phyloP scores from a whole-genome alignment of 805 yeast genomes.

The Kodamaea neixiangensis region DNA sequence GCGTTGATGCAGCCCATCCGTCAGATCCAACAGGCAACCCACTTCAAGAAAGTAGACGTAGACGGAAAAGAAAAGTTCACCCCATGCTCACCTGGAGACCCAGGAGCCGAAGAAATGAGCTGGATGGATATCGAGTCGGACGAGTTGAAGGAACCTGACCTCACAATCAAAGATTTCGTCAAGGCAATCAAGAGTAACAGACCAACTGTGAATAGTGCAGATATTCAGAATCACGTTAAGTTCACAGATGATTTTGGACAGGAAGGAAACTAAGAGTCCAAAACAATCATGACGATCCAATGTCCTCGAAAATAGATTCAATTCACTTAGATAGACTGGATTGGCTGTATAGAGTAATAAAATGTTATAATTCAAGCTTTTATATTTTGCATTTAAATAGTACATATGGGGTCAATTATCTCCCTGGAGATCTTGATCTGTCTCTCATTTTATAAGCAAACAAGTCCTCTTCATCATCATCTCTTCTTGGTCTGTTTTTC shows the following conservation, averaged over 20 bases:
- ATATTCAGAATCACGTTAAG: slow-evolving; percentile 76
- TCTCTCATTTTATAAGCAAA: slow-evolving; percentile 23
- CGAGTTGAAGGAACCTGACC: slow-evolving; percentile 85
- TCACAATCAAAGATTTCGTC: slow-evolving; percentile 88
- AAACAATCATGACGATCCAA: neutral
- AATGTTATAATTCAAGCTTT: no score
- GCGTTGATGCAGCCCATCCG: slow-evolving; percentile 98
- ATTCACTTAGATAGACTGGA: neutral
- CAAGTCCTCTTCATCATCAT: slow-evolving; percentile 24
- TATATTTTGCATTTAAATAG: no score
- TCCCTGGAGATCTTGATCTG: slow-evolving; percentile 9
- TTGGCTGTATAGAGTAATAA: neutral
- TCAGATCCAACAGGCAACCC: slow-evolving; percentile 93
- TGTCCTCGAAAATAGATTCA: neutral
- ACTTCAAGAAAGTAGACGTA: slow-evolving; percentile 65
- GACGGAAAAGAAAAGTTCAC: slow-evolving; percentile 54
- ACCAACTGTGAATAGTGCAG: slow-evolving; percentile 91
- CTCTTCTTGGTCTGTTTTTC: slow-evolving; percentile 10
- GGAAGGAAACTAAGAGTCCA: slow-evolving; percentile 70
- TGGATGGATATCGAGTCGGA: slow-evolving; percentile 93
- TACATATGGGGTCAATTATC: neutral
- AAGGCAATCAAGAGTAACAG: slow-evolving; percentile 89
- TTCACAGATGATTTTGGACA: slow-evolving; percentile 96
- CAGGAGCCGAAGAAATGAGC: slow-evolving; percentile 79
- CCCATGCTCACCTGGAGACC: slow-evolving; percentile 98